These are phyloP conservation scores for Penicillium verhagenii DNA, from an alignment of 495 filamentous ascomycete genomes.

Conservation along the genomic window DNA sequence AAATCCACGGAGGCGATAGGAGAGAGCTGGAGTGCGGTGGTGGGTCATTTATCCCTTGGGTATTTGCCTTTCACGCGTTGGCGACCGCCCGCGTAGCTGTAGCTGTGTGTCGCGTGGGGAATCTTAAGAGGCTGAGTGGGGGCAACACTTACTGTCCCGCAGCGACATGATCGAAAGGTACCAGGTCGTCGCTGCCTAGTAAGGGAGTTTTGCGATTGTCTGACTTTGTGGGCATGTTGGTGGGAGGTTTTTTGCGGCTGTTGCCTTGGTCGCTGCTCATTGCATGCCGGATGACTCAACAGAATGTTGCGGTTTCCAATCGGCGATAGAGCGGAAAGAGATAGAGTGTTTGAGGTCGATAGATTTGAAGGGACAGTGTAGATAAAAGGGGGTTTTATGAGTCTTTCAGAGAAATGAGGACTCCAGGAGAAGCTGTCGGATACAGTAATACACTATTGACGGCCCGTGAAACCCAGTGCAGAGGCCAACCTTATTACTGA, in stretches of 20 bases:
- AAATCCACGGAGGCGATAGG: not conserved
- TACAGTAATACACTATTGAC: not conserved
- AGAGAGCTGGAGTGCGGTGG: not conserved
- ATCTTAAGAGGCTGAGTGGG: not conserved
- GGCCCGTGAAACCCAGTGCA: slow-evolving; percentile 8
- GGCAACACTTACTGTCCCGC: slow-evolving; percentile 85
- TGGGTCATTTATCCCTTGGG: not conserved
- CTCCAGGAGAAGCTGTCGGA: not conserved
- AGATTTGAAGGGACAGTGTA: not conserved
- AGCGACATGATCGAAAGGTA: slow-evolving; percentile 76
- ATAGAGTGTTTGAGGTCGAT: not conserved
- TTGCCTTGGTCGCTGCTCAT: not conserved
- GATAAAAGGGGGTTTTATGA: not conserved
- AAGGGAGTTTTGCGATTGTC: slow-evolving; percentile 37
- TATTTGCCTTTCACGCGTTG: not conserved
- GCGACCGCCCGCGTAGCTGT: slow-evolving; percentile 1
- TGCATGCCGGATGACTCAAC: slow-evolving; percentile 24
- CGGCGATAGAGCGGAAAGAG: not conserved
- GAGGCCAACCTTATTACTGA: not conserved
- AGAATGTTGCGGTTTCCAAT: not conserved
- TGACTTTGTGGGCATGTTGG: slow-evolving; percentile 39
- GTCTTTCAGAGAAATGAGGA: not conserved
- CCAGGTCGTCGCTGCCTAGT: slow-evolving; percentile 54
- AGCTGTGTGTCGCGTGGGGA: slow-evolving; percentile 12
- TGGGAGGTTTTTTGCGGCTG: slow-evolving; percentile 1